phyloP scores from a whole-genome alignment of 2,329 filamentous ascomycete species.

The Xylaria sp. region DNA sequence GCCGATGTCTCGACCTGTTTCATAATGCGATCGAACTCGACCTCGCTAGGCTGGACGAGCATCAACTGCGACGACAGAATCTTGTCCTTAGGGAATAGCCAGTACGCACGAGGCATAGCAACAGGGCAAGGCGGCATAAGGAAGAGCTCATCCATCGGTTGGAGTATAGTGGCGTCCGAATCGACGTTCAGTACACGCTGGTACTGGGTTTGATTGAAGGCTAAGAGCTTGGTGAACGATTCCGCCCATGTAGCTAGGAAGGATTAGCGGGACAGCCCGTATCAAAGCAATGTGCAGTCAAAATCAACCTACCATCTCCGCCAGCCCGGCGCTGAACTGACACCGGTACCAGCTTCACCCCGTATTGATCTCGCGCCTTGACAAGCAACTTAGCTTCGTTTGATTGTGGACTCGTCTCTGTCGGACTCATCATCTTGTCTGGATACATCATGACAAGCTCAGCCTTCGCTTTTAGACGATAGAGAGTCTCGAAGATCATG shows the following conservation, averaged over 20 bases:
- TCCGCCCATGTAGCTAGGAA: slow-evolving; percentile 61
- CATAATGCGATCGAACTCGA: slow-evolving; percentile 52
- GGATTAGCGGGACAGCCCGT: slow-evolving; percentile 5
- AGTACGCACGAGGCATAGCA: slow-evolving; percentile 75
- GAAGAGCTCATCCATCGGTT: slow-evolving; percentile 74
- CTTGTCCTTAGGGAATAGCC: slow-evolving; percentile 60
- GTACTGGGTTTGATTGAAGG: slow-evolving; percentile 71
- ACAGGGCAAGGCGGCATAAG: slow-evolving; percentile 64
- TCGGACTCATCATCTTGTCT: slow-evolving; percentile 44
- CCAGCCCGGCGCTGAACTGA: slow-evolving; percentile 46
- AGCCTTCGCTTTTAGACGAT: slow-evolving; percentile 49
- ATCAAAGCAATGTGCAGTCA: not conserved
- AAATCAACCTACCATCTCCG: slow-evolving; percentile 43
- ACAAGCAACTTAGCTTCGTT: slow-evolving; percentile 45
- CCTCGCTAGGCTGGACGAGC: slow-evolving; percentile 62
- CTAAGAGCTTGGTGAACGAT: slow-evolving; percentile 70
- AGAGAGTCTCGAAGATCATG: slow-evolving; percentile 55
- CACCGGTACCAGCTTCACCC: slow-evolving; percentile 51
- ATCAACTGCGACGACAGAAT: slow-evolving; percentile 66
- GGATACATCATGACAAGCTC: slow-evolving; percentile 56
- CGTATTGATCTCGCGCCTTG: slow-evolving; percentile 52
- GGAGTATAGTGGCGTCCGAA: slow-evolving; percentile 67
- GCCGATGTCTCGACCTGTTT: slow-evolving; percentile 42
- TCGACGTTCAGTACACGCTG: slow-evolving; percentile 57
- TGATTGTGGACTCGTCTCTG: slow-evolving; percentile 36